Conservation (phyloP, 169 alveolate genomes). For the Cryptosporidium tyzzeri region DNA sequence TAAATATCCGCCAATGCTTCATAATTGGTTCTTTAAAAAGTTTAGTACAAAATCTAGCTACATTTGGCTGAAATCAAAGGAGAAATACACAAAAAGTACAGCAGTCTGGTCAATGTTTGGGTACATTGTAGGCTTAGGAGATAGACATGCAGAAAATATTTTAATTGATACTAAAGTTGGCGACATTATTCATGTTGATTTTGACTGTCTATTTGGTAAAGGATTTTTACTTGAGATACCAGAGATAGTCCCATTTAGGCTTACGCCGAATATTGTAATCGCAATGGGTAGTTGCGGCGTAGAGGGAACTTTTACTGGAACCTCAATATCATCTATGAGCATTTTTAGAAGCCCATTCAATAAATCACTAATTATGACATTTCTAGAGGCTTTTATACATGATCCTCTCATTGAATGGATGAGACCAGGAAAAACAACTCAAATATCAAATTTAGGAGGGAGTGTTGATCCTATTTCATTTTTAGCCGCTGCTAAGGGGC, state of each 20-base stretch:
- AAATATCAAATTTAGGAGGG: constrained; percentile 41
- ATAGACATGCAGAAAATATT: constrained; percentile 96
- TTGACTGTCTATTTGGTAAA: constrained; percentile 97
- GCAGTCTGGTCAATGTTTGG: constrained; percentile 98
- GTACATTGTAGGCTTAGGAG: constrained; percentile 96
- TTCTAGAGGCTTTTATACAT: constrained; percentile 93
- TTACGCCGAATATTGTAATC: constrained; percentile 95
- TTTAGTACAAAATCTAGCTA: constrained; percentile 84
- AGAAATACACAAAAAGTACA: constrained; percentile 88
- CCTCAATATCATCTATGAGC: constrained; percentile 90
- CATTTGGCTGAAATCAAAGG: constrained; percentile 91
- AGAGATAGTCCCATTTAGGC: constrained; percentile 97
- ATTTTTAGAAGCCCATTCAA: constrained; percentile 85
- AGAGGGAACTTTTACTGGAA: constrained; percentile 89
- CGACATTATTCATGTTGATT: constrained; percentile 96
- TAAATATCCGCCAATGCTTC: constrained; percentile 82
- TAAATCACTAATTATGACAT: constrained; percentile 86
- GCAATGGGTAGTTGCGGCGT: constrained; percentile 92
- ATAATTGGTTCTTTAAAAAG: constrained; percentile 77
- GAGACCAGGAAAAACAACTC: constrained; percentile 81
- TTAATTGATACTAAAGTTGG: constrained; percentile 93
- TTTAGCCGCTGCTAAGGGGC: constrained; percentile 79
- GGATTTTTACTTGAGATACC: constrained; percentile 96
- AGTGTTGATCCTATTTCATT: constrained; percentile 79
- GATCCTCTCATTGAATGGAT: constrained; percentile 95